Evolutionary conservation across 345 rosid genomes (phyloP).

Genomic region (Eucalyptus marginata): DNA sequence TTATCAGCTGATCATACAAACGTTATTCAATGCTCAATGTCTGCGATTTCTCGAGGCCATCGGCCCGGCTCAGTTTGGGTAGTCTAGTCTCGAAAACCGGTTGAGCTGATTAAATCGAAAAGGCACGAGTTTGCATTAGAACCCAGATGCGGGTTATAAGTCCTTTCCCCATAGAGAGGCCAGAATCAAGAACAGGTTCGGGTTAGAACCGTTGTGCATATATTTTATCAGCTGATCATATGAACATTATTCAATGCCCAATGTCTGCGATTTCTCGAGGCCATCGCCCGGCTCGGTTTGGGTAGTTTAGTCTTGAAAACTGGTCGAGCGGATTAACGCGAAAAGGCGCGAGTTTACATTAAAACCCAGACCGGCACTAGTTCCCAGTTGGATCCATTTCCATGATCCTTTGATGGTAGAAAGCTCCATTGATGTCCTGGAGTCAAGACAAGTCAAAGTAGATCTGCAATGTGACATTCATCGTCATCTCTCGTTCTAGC

Average conservation of each 20-base stretch:
- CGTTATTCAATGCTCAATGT: not conserved
- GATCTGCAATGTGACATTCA: not conserved
- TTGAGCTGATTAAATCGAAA: not conserved
- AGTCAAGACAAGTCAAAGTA: not conserved
- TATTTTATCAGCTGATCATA: not conserved
- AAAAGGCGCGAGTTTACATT: not conserved
- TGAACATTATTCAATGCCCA: not conserved
- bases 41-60: not conserved
- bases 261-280: not conserved
- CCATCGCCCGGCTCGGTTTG: not conserved
- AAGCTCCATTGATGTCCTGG: not conserved
- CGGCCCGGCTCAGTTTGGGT: not conserved
- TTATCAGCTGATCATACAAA: not conserved
- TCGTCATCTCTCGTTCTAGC: not conserved
- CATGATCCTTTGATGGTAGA: not conserved
- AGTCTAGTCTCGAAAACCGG: not conserved
- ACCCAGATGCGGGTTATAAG: constrained; percentile 16
- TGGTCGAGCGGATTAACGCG: not conserved
- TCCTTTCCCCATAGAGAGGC: constrained; percentile 26
- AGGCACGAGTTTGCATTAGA: not conserved
- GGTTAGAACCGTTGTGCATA: not conserved
- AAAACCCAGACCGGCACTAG: not conserved
- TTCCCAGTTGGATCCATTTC: not conserved
- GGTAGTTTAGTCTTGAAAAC: not conserved
- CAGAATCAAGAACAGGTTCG: not conserved